Base-by-base conservation (phyloP, 108 stramenopile species). In the Schizochytrium sp. region DNA sequence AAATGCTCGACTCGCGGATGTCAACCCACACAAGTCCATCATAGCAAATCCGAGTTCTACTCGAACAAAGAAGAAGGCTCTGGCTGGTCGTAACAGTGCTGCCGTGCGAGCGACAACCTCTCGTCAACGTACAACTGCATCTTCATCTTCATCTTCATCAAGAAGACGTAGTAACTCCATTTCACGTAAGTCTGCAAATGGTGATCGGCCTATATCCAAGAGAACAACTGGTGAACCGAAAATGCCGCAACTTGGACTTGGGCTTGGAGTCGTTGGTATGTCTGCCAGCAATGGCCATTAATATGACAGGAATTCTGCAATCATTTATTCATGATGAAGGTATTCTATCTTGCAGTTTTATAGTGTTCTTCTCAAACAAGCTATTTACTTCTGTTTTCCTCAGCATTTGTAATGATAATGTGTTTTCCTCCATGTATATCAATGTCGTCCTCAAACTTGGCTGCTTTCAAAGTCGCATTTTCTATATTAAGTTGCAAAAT, bases 261-360 rank as follows among this genome's bases (percentile, higher is more conserved):
- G 64, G 19, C 64, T 69, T 44, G 64, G 64, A 8, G 64, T 69
- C 64, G 64, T 69, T 38, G 64, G 64, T 8, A 69, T 44, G 19
- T 60, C 59, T 17, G 28, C 59, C 28, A n/a, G 59, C 28, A n/a
- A 17, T 60, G 19, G 59, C 59, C 28, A 60, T n/a, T 17, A n/a
- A n/a, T n/a, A 60, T n/a, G 59, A n/a, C 17, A 60, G 28, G 59
- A n/a, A 60, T 0, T 60, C 17, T n/a, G 59, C 59, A 60, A n/a
- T 28, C 28, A 28, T 28, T 28, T 28, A 28, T 28, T 28, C 28
- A 28, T 28, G 28, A 28, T 28, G 28, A 28, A 28, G 28, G 28
- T 28, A 28, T 28, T 28, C 28, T 28, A 28, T 28, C 28, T 28
- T 28, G 28, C 28, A 28, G 28, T 28, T 28, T 28, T 28, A 28